A percentile compares a stretch with the other conserved stretches of the same genome.
Conservation (phyloP, 208 protist genomes). For the Leishmania martiniquensis region DNA sequence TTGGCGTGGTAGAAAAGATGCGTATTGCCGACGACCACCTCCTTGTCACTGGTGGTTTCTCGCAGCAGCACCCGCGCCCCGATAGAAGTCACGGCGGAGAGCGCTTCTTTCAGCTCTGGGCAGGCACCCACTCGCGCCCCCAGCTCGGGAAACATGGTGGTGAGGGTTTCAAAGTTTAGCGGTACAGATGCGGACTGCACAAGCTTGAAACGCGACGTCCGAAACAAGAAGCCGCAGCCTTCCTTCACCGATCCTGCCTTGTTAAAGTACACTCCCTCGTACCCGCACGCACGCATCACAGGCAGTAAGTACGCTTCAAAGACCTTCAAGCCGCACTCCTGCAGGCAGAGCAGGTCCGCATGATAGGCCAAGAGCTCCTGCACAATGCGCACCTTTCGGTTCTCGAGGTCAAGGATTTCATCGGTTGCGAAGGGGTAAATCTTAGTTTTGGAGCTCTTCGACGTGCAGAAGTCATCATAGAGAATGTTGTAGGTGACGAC, state of each 20-base stretch:
- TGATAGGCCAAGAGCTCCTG: conserved; percentile 87
- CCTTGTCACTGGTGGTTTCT: conserved; percentile 42
- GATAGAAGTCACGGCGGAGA: conserved; percentile 67
- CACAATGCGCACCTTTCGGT: conserved; percentile 72
- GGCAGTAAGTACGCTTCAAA: conserved; percentile 74
- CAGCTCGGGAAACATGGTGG: conserved; percentile 37
- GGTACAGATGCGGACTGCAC: conserved; percentile 37
- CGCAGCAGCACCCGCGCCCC: conserved; percentile 42
- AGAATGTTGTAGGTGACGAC: conserved; percentile 94
- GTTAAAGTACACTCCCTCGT: conserved; percentile 77
- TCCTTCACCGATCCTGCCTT: conserved; percentile 80
- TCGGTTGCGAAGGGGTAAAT: conserved; percentile 91
- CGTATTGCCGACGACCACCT: conserved; percentile 87
- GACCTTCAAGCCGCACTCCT: conserved; percentile 89
- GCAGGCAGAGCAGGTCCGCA: conserved; percentile 82
- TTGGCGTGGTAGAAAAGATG: conserved; percentile 94
- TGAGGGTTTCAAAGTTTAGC: conserved; percentile 68
- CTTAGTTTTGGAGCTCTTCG: conserved; percentile 47
- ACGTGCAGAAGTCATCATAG: conserved; percentile 87
- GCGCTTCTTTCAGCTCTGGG: conserved; percentile 66
- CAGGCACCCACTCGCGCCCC: conserved; percentile 45
- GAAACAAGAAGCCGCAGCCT: conserved; percentile 76
- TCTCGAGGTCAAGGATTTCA: conserved; percentile 67
- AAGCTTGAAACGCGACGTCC: conserved; percentile 52
- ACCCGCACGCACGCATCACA: conserved; percentile 56